Evolutionary conservation across 352 stramenopile genomes (phyloP).

Genomic region (Pythium coloratum): DNA sequence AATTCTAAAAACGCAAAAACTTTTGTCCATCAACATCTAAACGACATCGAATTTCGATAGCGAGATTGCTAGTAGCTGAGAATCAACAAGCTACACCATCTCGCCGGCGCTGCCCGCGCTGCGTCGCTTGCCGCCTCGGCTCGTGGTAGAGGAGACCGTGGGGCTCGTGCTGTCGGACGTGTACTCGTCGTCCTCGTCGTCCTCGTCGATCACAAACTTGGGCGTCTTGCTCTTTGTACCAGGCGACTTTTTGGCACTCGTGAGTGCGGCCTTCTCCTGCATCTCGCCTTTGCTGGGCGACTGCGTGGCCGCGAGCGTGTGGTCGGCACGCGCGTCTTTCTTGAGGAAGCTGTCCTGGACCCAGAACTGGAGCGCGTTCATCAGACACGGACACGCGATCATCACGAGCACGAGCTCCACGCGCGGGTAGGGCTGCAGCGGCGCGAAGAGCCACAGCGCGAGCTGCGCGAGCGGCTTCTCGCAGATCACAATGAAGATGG

Average conservation of each 20-base stretch:
- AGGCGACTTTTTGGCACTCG: slow-evolving; percentile 1
- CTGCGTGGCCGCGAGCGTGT: slow-evolving; percentile 20
- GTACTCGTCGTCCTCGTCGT: slow-evolving; percentile 23
- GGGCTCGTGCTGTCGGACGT: slow-evolving; percentile 21
- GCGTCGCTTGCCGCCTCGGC: slow-evolving; percentile 12
- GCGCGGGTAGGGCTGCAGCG: slow-evolving; percentile 61
- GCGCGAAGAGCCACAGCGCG: slow-evolving; percentile 68
- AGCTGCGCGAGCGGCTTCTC: slow-evolving; percentile 62
- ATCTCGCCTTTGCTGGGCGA: slow-evolving; percentile 25
- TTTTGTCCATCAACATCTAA: not conserved
- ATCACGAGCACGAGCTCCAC: slow-evolving; percentile 84
- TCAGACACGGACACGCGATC: slow-evolving; percentile 85
- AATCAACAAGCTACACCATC: slow-evolving; percentile 5
- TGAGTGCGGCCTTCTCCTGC: not conserved
- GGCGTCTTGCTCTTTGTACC: slow-evolving; percentile 11
- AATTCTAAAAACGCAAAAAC: slow-evolving; percentile 6
- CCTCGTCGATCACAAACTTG: slow-evolving; percentile 31
- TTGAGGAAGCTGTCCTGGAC: slow-evolving; percentile 91
- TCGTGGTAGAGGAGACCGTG: slow-evolving; percentile 8
- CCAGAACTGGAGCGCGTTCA: slow-evolving; percentile 90
- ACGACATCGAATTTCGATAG: not conserved
- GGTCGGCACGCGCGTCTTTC: slow-evolving; percentile 58
- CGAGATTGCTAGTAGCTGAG: not conserved
- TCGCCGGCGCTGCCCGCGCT: not conserved
- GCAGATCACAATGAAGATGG: slow-evolving; percentile 66